A percentile compares a stretch with the other conserved stretches of the same genome.
phyloP scores from a whole-genome alignment of 1,284 basidiomycete genomes.

The Pascua guehoae region DNA sequence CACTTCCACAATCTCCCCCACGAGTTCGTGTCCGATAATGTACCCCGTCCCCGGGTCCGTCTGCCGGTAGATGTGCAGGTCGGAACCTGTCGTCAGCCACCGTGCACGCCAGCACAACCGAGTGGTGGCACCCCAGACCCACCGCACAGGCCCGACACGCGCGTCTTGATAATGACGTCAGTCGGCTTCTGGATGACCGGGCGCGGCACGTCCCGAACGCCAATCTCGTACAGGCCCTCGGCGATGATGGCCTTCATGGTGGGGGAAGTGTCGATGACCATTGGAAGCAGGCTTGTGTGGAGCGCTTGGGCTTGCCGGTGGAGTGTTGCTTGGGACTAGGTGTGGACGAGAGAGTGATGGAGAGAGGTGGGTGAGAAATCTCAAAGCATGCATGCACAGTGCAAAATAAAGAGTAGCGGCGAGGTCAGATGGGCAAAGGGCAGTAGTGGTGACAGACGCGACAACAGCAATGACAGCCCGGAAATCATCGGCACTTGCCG shows the following conservation, averaged over 20 bases:
- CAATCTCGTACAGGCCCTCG: conserved; percentile 27
- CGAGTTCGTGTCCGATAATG: conserved; percentile 70
- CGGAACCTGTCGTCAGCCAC: conserved; percentile 51
- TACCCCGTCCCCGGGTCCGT: conserved; percentile 42
- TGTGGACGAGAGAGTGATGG: too few species aligned
- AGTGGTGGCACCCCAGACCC: conserved; percentile 10
- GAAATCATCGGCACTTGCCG: too few species aligned
- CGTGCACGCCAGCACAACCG: too few species aligned
- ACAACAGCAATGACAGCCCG: too few species aligned
- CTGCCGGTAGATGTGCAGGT: conserved; percentile 73
- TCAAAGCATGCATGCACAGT: too few species aligned
- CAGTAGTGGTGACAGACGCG: too few species aligned
- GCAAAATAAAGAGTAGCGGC: too few species aligned
- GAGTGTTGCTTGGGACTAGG: too few species aligned
- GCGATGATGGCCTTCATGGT: conserved; percentile 42
- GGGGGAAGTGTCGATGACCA: background rate
- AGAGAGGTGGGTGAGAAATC: too few species aligned
- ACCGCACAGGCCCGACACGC: conserved; percentile 40
- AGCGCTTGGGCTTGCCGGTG: too few species aligned
- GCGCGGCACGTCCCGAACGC: conserved; percentile 29
- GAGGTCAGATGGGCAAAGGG: too few species aligned
- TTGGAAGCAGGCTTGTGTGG: too few species aligned
- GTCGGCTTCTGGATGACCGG: conserved; percentile 26
- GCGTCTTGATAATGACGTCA: conserved; percentile 39
- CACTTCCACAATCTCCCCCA: conserved; percentile 69